These are phyloP conservation scores for Rhynchospora tenuis DNA, from an alignment of 176 grass and related monocot genomes.

Conservation along the genomic window DNA sequence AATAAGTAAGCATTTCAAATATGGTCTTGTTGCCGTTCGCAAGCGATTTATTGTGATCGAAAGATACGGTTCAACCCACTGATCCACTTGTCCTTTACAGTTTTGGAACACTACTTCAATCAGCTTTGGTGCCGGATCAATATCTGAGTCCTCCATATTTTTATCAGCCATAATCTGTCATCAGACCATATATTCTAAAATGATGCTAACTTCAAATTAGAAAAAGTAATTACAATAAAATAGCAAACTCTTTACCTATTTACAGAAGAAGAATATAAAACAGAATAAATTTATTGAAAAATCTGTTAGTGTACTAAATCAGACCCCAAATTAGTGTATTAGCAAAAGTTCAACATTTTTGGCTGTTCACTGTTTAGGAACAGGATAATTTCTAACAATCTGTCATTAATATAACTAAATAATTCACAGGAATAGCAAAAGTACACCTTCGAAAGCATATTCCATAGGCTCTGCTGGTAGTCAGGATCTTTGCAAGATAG, in stretches of 20 bases:
- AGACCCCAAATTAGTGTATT: background rate
- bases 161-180: constrained; percentile 70
- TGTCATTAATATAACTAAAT: background rate
- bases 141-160: constrained; percentile 84
- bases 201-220: background rate
- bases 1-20: constrained; percentile 74
- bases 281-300: background rate
- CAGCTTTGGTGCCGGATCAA: constrained; percentile 80
- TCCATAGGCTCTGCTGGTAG: constrained; percentile 87
- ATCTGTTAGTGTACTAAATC: constrained; percentile 4
- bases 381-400: background rate
- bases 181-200: background rate
- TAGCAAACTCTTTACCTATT: background rate
- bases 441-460: constrained; percentile 59
- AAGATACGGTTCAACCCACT: constrained; percentile 74
- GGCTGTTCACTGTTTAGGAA: background rate
- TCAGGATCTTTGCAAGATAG: constrained; percentile 75
- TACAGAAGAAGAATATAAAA: background rate
- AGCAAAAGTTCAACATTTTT: background rate
- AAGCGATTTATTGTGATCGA: constrained; percentile 63
- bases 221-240: background rate
- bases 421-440: constrained; percentile 7
- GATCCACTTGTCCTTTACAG: constrained; percentile 79
- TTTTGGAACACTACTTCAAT: constrained; percentile 91
- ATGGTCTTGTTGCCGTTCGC: constrained; percentile 49